Evolutionary conservation across 352 stramenopile species (phyloP), one percentile per base, ranked within the genome.

Genomic region (Globisporangium orthogonon): DNA sequence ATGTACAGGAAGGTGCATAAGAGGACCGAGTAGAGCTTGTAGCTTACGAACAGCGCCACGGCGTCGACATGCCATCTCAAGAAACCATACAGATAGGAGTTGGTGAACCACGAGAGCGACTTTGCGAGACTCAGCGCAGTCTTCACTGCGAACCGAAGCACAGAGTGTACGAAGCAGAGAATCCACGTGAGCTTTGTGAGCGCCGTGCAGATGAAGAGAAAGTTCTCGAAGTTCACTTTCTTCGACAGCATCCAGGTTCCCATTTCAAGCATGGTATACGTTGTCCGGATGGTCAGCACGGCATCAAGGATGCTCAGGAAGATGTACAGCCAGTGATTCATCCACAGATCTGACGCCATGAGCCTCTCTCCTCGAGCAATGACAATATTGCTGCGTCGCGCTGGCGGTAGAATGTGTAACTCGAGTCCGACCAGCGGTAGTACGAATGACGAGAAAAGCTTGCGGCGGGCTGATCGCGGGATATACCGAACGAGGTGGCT

Each of bases 241-340:
- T 69, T 72, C 47, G 54, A 73, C 15, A 86, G 67, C 71, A 86
- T 84, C 63, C 64, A 86, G 45, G 73, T 70, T 11, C 71, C 76
- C 11, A 83, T 71, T 39, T 81, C 50, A 23, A 77, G 62, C 3
- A 74, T 63, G n/a, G 65, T 60, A 44, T 84, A 84, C 4, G 64
- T 80, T 53, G 72, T 62, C 0, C 74, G 74, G 1, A 85, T 15
- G 43, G 62, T 82, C 1, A 71, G 47, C 4, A 83, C 47, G 3
- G 72, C 61, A n/a, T 87, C 71, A 31, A 82, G 39, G 28, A 83
- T 75, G 57, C 74, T 83, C 4, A 87, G 69, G 31, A 14, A 83
- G 10, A 84, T 85, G 60, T 83, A 87, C 7, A 87, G 58, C 76
- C 76, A 87, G 41, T 84, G 72, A 58, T 84, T 87, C 60, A 83